A percentile compares a stretch with the other conserved stretches of the same genome.
phyloP scores from a whole-genome alignment of 805 yeast genomes.

The Candida berthetii region DNA sequence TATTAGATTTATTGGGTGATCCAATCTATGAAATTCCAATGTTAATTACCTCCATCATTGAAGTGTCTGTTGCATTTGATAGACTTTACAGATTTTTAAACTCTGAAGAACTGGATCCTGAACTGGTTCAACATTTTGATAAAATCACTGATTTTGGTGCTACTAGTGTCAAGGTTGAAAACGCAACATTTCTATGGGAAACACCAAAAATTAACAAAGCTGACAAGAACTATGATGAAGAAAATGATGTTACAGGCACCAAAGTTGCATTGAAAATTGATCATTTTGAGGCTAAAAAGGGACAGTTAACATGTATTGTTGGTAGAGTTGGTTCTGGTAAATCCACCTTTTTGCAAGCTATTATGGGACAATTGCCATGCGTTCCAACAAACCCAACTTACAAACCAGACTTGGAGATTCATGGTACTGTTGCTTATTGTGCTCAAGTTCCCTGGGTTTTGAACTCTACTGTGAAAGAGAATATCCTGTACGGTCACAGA shows the following conservation, averaged over 20 bases:
- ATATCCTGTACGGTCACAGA: constrained; percentile 43
- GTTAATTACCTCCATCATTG: constrained; percentile 49
- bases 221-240: constrained; percentile 32
- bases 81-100: constrained; percentile 45
- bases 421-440: constrained; percentile 53
- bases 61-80: constrained; percentile 50
- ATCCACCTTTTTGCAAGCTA: constrained; percentile 46
- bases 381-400: constrained; percentile 21
- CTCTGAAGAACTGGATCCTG: constrained; percentile 38
- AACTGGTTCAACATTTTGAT: constrained; percentile 22
- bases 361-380: constrained; percentile 49
- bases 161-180: constrained; percentile 34
- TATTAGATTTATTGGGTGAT: constrained; percentile 50
- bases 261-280: constrained; percentile 40
- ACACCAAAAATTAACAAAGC: constrained; percentile 14
- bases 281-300: constrained; percentile 43
- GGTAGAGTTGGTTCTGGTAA: constrained; percentile 70
- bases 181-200: constrained; percentile 53
- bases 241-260: constrained; percentile 34
- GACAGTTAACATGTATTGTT: constrained; percentile 51
- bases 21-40: constrained; percentile 58
- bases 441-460: constrained; percentile 53
- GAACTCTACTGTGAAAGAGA: constrained; percentile 44
- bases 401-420: constrained; percentile 13
- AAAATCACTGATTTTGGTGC: constrained; percentile 11